phyloP scores from a whole-genome alignment of 768 basidiomycete species.

The Sporobolomyces pararoseus region DNA sequence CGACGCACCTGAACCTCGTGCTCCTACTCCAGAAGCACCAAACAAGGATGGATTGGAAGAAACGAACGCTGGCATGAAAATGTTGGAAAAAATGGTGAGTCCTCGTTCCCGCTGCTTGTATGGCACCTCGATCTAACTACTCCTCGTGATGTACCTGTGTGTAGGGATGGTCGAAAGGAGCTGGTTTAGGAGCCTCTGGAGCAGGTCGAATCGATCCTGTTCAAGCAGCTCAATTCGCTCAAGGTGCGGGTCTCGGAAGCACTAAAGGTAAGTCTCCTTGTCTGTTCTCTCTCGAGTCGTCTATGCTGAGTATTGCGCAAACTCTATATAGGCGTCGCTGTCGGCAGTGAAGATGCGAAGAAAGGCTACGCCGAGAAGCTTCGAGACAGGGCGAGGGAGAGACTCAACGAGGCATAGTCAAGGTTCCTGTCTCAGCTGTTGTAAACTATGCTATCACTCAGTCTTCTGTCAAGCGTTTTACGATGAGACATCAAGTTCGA shows the following conservation, averaged over 20 bases:
- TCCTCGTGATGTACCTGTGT: too few species aligned
- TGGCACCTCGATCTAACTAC: not conserved
- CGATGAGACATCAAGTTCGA: slow-evolving; percentile 70
- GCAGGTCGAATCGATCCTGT: slow-evolving; percentile 86
- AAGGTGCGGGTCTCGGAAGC: slow-evolving; percentile 77
- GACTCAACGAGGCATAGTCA: slow-evolving; percentile 12
- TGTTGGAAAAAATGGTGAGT: slow-evolving; percentile 85
- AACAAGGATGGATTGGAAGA: slow-evolving; percentile 73
- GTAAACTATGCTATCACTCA: not conserved
- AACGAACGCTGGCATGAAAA: slow-evolving; percentile 81
- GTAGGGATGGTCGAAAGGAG: slow-evolving; percentile 86
- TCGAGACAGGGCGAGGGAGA: slow-evolving; percentile 21
- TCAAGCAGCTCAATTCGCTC: slow-evolving; percentile 70
- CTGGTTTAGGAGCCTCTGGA: slow-evolving; percentile 74
- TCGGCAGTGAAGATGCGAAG: slow-evolving; percentile 25
- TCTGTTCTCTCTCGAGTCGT: not conserved
- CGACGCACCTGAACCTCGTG: slow-evolving; percentile 58
- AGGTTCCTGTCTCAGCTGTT: not conserved
- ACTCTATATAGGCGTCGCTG: slow-evolving; percentile 25
- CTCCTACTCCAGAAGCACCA: slow-evolving; percentile 57
- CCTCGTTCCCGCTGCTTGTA: too few species aligned
- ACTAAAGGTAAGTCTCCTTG: slow-evolving; percentile 29
- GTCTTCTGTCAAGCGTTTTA: too few species aligned
- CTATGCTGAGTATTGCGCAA: not conserved
- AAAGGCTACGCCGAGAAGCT: slow-evolving; percentile 19